Evolutionary conservation across 2,329 filamentous ascomycete species (phyloP), one percentile per base, ranked within the genome.

Genomic region (Immersiporthe knoxdaviesiana): DNA sequence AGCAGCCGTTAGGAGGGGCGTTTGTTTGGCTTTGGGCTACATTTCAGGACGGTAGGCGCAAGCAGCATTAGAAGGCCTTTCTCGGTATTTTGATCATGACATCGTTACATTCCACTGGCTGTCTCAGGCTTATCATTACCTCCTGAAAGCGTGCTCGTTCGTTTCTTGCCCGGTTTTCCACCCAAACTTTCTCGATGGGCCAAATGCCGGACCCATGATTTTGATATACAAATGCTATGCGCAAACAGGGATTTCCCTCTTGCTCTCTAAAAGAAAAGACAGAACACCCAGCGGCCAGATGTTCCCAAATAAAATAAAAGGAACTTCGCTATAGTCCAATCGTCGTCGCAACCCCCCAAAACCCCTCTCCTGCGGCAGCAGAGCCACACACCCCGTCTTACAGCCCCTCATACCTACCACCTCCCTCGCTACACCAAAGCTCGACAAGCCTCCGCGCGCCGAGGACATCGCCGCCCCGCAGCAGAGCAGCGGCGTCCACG

Each of bases 401-500:
- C 56, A 73, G 67, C 35, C 82, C 82, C 8, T 82, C 78, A 71
- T 82, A 89, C 77, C 87, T 82, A 63, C 86, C 83, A 63, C 86
- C 83, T 73, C 82, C 65, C 56, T 64, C 80, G 10, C 76, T 75
- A 47, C 88, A 91, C 84, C 91, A 94, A 74, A 89, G 91, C 79
- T 91, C 86, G 58, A 94, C 91, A 76, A 96, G 80, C 71, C 85
- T 84, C 75, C 91, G 83, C 21, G 92, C 90, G 0, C 88, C 92
- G 18, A 93, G 77, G 30, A 80, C 78, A 79, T 95, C 92, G 5
- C 91, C 92, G 41, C 83, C 85, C 72, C 91, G 82, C 72, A 93
- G 76, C 75, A 96, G 80, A 73, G 88, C 88, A 67, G 92, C 92
- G 41, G 93, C 84, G 78, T 96, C 92, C 35, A 96, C 86, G 78